These are phyloP conservation scores for Amanita thiersii DNA, from an alignment of 768 basidiomycete genomes.

Conservation along the genomic window DNA sequence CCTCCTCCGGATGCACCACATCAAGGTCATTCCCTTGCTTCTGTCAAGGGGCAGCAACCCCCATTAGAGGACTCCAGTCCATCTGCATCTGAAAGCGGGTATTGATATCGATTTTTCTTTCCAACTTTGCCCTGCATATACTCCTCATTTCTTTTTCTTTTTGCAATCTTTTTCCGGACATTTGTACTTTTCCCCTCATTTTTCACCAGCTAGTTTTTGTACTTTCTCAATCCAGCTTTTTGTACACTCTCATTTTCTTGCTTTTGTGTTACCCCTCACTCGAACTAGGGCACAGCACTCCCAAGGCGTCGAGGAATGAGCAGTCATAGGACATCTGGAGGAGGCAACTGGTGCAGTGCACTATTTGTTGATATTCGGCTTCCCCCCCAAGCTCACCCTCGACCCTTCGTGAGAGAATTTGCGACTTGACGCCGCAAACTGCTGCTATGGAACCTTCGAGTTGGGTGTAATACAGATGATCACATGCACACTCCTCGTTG, in stretches of 20 bases:
- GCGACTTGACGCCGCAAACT: slow-evolving; percentile 21
- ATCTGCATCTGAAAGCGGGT: slow-evolving; percentile 41
- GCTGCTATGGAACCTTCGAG: slow-evolving; percentile 13
- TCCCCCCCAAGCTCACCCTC: slow-evolving; percentile 2
- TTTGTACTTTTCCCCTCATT: slow-evolving; percentile 15
- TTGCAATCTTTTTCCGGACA: slow-evolving; percentile 17
- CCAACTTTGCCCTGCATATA: slow-evolving; percentile 16
- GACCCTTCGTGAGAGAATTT: slow-evolving; percentile 12
- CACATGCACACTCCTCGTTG: slow-evolving; percentile 30
- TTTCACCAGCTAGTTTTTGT: slow-evolving; percentile 16
- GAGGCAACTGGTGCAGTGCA: slow-evolving; percentile 9
- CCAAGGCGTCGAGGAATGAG: background rate
- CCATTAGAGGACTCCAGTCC: slow-evolving; percentile 58
- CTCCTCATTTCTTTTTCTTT: slow-evolving; percentile 19
- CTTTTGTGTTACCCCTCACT: slow-evolving; percentile 1
- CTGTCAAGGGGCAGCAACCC: slow-evolving; percentile 52
- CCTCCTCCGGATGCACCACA: slow-evolving; percentile 52
- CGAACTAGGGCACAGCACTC: background rate
- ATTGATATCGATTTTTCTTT: slow-evolving; percentile 25
- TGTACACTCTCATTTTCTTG: slow-evolving; percentile 7
- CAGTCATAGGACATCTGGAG: background rate
- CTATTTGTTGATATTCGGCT: slow-evolving; percentile 8
- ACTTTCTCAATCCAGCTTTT: slow-evolving; percentile 13
- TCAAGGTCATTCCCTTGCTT: slow-evolving; percentile 40
- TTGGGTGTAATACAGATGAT: slow-evolving; percentile 19